Percentiles rank a stretch among this genome's conserved stretches.
phyloP scores from a whole-genome alignment of 2,329 filamentous ascomycete genomes.

The Colletotrichum truncatum region DNA sequence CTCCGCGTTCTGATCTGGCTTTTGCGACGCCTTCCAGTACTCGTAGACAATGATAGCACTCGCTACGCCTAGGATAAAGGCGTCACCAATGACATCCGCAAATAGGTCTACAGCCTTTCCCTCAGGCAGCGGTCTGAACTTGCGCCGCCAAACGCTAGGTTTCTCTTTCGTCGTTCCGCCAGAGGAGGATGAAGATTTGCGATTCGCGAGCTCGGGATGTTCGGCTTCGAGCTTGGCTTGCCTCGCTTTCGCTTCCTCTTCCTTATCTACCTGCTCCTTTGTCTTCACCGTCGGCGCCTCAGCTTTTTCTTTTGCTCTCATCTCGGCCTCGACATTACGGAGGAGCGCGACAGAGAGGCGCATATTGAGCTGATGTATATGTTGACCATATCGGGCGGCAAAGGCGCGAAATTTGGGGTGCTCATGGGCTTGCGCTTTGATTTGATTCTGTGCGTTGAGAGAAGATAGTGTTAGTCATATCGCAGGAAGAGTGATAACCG shows the following conservation, averaged over 20 bases:
- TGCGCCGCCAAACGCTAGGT: conserved; percentile 67
- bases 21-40: conserved; percentile 66
- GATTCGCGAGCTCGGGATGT: neutral
- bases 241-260: conserved; percentile 55
- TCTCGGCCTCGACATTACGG: conserved; percentile 65
- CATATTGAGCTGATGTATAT: conserved; percentile 75
- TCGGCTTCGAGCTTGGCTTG: conserved; percentile 45
- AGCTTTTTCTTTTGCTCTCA: conserved; percentile 68
- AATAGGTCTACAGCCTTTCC: conserved; percentile 73
- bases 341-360: conserved; percentile 67
- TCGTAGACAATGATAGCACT: conserved; percentile 68
- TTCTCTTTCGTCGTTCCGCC: neutral
- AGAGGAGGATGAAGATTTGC: neutral
- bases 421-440: conserved; percentile 73
- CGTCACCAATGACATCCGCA: conserved; percentile 71
- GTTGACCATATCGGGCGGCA: conserved; percentile 69
- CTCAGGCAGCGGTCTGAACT: conserved; percentile 71
- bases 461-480: conserved; percentile 18
- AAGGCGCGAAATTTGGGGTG: conserved; percentile 68
- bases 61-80: conserved; percentile 70
- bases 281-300: conserved; percentile 73
- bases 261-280: conserved; percentile 66
- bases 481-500: neutral
- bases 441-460: conserved; percentile 62
- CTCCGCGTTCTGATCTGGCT: conserved; percentile 67